Percentiles rank a stretch among this genome's conserved stretches.
These are phyloP conservation scores for Ophiostoma novo-ulmi DNA, from an alignment of 2,329 filamentous ascomycete species.

Conservation along the genomic window DNA sequence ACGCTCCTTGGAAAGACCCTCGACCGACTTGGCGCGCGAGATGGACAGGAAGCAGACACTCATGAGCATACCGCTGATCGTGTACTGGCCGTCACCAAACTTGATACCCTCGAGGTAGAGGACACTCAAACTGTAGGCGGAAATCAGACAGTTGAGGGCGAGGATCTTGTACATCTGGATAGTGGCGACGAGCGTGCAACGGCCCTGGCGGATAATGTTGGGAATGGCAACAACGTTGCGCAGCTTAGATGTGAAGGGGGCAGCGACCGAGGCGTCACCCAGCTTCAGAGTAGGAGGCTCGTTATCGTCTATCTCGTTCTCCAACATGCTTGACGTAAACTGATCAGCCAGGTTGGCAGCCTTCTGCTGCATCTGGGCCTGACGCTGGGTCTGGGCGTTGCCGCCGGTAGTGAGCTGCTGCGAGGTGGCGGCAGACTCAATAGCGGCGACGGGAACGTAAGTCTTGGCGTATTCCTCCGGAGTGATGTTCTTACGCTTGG, in stretches of 20 bases:
- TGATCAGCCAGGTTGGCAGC: conserved; percentile 79
- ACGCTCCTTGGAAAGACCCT: conserved; percentile 91
- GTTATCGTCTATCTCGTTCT: conserved; percentile 63
- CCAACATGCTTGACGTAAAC: conserved; percentile 81
- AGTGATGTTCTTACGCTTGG: conserved; percentile 67
- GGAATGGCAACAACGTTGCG: conserved; percentile 95
- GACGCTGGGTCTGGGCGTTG: conserved; percentile 47
- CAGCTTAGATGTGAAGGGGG: conserved; percentile 95
- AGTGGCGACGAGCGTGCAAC: conserved; percentile 94
- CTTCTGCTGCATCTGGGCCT: conserved; percentile 61
- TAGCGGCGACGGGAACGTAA: conserved; percentile 37
- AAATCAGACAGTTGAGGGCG: conserved; percentile 94
- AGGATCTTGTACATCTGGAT: conserved; percentile 99
- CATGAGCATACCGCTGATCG: conserved; percentile 99
- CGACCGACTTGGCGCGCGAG: conserved; percentile 92
- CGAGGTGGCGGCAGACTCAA: conserved; percentile 62
- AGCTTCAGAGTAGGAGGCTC: conserved; percentile 96
- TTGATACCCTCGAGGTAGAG: conserved; percentile 98
- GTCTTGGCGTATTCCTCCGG: conserved; percentile 52
- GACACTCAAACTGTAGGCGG: conserved; percentile 92
- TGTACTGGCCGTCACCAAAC: conserved; percentile 96
- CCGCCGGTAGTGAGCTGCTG: conserved; percentile 45
- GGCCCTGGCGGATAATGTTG: conserved; percentile 96
- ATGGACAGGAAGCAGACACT: conserved; percentile 98
- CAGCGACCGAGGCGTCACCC: conserved; percentile 92